Conservation (phyloP, 495 filamentous ascomycete genomes). For the Annulohypoxylon stygium region DNA sequence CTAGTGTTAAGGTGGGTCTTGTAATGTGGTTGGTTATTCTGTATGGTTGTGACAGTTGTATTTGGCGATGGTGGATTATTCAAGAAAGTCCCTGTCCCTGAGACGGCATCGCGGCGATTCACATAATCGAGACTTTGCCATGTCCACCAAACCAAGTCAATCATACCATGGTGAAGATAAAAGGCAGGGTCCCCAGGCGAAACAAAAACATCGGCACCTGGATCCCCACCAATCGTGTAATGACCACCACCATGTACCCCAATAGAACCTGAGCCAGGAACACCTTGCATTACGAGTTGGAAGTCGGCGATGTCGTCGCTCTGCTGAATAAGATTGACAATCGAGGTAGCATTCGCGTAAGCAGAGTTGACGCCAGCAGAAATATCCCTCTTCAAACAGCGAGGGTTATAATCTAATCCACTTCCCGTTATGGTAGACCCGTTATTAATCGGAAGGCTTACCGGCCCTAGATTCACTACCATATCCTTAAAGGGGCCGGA, state of each 20-base stretch:
- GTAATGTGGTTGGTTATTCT: too few relatives aligned
- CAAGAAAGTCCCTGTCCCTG: slow-evolving; percentile 69
- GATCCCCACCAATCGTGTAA: slow-evolving; percentile 72
- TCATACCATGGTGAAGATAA: slow-evolving; percentile 68
- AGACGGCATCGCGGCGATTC: slow-evolving; percentile 58
- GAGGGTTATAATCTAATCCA: slow-evolving; percentile 64
- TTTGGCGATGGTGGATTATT: slow-evolving; percentile 61
- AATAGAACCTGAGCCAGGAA: slow-evolving; percentile 60
- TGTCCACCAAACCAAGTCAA: slow-evolving; percentile 68
- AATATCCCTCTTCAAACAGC: slow-evolving; percentile 76
- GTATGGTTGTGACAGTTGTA: too few relatives aligned
- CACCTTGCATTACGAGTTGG: slow-evolving; percentile 64
- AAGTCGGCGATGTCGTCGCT: slow-evolving; percentile 65
- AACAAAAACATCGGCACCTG: slow-evolving; percentile 67
- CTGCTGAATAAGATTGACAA: slow-evolving; percentile 61
- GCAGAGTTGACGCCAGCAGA: slow-evolving; percentile 59
- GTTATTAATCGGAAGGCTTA: slow-evolving; percentile 51
- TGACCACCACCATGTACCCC: slow-evolving; percentile 76
- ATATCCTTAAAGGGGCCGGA: slow-evolving; percentile 70
- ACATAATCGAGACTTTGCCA: slow-evolving; percentile 73
- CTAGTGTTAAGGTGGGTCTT: too few relatives aligned
- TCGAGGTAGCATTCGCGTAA: slow-evolving; percentile 65
- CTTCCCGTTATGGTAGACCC: slow-evolving; percentile 43
- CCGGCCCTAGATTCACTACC: slow-evolving; percentile 67
- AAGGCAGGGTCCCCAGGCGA: slow-evolving; percentile 76